Conservation (phyloP, 148 eudicot genomes). For the Cornus florida region DNA sequence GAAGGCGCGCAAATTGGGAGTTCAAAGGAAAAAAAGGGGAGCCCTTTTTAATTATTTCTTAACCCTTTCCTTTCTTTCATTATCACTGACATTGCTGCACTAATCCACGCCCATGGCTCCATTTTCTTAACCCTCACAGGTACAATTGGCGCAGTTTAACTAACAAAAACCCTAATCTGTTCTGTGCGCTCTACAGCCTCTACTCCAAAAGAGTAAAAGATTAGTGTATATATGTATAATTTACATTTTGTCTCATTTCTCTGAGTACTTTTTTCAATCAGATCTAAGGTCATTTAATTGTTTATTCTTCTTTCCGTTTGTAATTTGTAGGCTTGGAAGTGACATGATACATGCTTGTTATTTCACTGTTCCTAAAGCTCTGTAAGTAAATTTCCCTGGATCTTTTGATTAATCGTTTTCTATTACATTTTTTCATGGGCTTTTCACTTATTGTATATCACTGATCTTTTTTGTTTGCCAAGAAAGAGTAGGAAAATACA, state of each 20-base stretch:
- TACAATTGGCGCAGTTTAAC: neutral
- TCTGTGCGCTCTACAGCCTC: too few relatives aligned
- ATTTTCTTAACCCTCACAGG: neutral
- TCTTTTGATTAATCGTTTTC: neutral
- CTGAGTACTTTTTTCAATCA: neutral
- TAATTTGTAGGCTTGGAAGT: neutral
- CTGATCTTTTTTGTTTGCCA: neutral
- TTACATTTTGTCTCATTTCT: neutral
- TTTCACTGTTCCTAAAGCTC: slow-evolving; percentile 9
- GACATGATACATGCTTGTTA: slow-evolving; percentile 5
- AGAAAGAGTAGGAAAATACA: neutral
- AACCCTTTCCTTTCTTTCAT: too few relatives aligned
- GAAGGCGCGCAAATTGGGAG: too few relatives aligned
- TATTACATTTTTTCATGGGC: neutral
- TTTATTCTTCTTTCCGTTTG: neutral
- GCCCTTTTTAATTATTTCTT: too few relatives aligned
- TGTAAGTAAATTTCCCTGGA: neutral
- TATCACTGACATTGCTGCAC: neutral
- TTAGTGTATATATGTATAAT: too few relatives aligned
- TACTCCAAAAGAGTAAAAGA: neutral
- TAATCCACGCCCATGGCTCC: neutral
- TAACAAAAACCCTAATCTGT: too few relatives aligned
- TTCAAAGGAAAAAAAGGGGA: too few relatives aligned
- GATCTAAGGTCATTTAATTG: neutral
- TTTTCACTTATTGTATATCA: neutral